Conservation (phyloP, 139 green algal species). For the Chlorella ohadii region DNA sequence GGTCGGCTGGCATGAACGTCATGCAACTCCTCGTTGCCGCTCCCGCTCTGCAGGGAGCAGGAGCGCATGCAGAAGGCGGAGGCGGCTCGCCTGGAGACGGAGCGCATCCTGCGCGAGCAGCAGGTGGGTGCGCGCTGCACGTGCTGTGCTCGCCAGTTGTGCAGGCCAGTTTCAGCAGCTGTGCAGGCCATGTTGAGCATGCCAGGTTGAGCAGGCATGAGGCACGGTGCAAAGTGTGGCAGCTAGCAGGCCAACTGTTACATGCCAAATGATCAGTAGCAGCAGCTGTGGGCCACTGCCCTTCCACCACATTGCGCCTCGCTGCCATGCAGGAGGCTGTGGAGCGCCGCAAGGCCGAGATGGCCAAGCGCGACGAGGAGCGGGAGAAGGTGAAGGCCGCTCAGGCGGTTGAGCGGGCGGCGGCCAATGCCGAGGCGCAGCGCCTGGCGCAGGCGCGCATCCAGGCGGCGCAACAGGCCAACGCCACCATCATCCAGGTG, state of each 20-base stretch:
- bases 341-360: constrained; percentile 52
- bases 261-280: too few species aligned
- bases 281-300: too few species aligned
- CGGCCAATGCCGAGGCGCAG: constrained; percentile 64
- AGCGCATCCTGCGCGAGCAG: constrained; percentile 74
- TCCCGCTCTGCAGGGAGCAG: constrained; percentile 61
- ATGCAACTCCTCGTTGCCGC: too few species aligned
- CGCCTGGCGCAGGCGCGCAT: constrained; percentile 79
- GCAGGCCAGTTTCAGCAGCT: too few species aligned
- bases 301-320: background rate
- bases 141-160: too few species aligned
- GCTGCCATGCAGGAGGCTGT: constrained; percentile 18
- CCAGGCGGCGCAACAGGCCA: constrained; percentile 38
- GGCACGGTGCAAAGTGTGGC: too few species aligned
- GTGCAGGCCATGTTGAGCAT: too few species aligned
- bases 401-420: constrained; percentile 49
- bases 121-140: constrained; percentile 28
- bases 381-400: constrained; percentile 58
- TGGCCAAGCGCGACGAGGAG: constrained; percentile 62
- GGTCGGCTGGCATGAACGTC: too few species aligned
- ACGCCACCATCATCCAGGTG: constrained; percentile 30
- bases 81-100: constrained; percentile 64
- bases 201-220: too few species aligned
- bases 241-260: too few species aligned
- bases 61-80: constrained; percentile 76